Evolutionary conservation across 169 alveolate genomes (phyloP), one percentile per base, ranked within the genome.

Genomic region (Babesia microti): DNA sequence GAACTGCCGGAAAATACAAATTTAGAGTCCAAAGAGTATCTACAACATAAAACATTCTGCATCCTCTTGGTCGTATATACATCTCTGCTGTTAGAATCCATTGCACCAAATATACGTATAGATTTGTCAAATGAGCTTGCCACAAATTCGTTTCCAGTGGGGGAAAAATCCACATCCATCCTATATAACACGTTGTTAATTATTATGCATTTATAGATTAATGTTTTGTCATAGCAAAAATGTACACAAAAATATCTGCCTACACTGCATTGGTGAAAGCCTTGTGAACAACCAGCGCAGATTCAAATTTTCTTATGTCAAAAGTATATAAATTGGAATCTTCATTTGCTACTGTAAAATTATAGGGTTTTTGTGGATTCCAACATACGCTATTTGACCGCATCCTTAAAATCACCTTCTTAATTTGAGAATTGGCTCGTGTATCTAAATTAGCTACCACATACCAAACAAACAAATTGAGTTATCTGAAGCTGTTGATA

Each of bases 321-420:
- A 91, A 95, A 15, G 98, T 89, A 76, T 95, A 95, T 27, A 93
- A 72, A 78, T 93, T 92, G 19, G 94, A 83, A 75, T 95, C 98
- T 59, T 95, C 99, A 71, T 91, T 92, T 18, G 98, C 99, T 12
- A 89, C 91, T 9, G 95, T 92, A 61, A 95, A 91, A 54, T 91
- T 85, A 49, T 91, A 60, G 24, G 99, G 99, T 45, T 95, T 94
- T 53, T 86, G 89, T 7, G 98, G 98, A 69, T 95, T 95, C 98
- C 99, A 95, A 43, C 97, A 75, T 9, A 94, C 45, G 33, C 96
- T 92, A 41, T 89, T 85, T 42, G 93, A 73, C 54, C 95, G 80
- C 79, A 85, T 86, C 65, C 80, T 81, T 51, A 90, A 52, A 21
- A 72, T 61, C 2, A 92, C 78, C 75, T 85, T 88, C 32, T 91